Base-by-base conservation (phyloP, 495 filamentous ascomycete species). In the Amphirosellinia nigrospora region DNA sequence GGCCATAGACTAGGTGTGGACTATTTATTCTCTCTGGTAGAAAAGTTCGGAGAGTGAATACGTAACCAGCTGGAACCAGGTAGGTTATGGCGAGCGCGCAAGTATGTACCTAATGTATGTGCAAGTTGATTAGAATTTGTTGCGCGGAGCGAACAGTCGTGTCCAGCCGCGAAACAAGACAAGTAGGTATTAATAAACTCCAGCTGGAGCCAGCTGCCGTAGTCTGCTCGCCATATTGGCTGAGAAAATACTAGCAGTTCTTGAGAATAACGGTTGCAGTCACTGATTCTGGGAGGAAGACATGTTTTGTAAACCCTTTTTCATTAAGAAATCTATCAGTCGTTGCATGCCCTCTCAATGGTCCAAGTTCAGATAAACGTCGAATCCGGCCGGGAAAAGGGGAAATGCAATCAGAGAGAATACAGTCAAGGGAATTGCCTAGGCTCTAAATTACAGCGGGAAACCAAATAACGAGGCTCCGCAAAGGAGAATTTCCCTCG, bases 401-500 rank as follows among this genome's bases (percentile, higher is more conserved):
- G 76, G 74, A 74, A 75, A 79, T 74, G 78, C 75, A 79, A 79
- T 69, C 76, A 76, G 74, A 77, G 77, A 80, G 79, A 86, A 86
- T 82, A 85, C 84, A 86, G 74, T 78, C 83, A 79, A 82, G 79
- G 82, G 81, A 84, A 84, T 85, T 84, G 82, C 83, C 82, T 82
- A 76, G 82, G 83, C 81, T 84, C 85, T 88, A 87, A 86, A 87
- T 86, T 88, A 88, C 86, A 88, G 83, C 83, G 84, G 83, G 74
- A 73, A 79, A 73, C 74, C 73, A 72, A 68, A 70, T 74, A 73
- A 77, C 72, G 60, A 78, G 66, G 73, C 72, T 69, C 48, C 71
- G 68, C 67, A 70, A 65, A 56, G 66, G 73, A 58, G 72, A 68
- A 60, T 34, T 28, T 74, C 72, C 72, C 74, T 72, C 71, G 71